These are phyloP conservation scores for Phytopythium litorale DNA, from an alignment of 352 stramenopile genomes.

Conservation along the genomic window DNA sequence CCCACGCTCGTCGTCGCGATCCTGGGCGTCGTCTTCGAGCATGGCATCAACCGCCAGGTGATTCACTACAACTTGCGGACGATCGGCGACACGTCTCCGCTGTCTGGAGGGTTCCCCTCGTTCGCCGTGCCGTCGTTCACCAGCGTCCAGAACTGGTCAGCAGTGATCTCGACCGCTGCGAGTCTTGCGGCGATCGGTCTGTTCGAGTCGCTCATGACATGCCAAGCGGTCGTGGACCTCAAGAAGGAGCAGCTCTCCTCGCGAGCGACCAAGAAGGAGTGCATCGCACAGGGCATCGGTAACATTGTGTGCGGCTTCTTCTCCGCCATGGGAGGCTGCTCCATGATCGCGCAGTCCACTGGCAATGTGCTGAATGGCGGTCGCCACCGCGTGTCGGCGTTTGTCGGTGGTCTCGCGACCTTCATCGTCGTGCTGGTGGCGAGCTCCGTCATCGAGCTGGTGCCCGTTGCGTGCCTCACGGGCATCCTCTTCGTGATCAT, in stretches of 20 bases:
- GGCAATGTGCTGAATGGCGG: conserved; percentile 88
- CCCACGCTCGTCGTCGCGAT: conserved; percentile 77
- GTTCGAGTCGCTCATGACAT: conserved; percentile 94
- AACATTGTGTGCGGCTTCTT: conserved; percentile 93
- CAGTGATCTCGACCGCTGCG: conserved; percentile 83
- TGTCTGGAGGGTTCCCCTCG: conserved; percentile 45
- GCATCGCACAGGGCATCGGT: conserved; percentile 84
- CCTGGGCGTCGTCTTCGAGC: conserved; percentile 82
- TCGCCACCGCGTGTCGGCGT: conserved; percentile 59
- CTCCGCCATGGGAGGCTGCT: conserved; percentile 92
- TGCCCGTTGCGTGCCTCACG: conserved; percentile 82
- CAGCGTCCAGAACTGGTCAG: conserved; percentile 51
- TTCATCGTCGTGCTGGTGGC: conserved; percentile 82
- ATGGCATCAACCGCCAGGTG: conserved; percentile 76
- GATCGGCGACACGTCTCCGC: conserved; percentile 68
- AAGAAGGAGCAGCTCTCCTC: conserved; percentile 72
- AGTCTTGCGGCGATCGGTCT: conserved; percentile 90
- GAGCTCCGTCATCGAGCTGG: conserved; percentile 76
- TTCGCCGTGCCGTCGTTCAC: conserved; percentile 47
- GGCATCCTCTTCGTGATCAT: conserved; percentile 89
- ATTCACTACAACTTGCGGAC: conserved; percentile 72
- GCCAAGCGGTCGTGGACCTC: conserved; percentile 91
- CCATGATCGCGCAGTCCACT: conserved; percentile 92
- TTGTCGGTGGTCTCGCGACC: conserved; percentile 56
- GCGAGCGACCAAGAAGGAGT: conserved; percentile 66